These are phyloP conservation scores for Globisporangium solare DNA, from an alignment of 352 stramenopile genomes.

Conservation along the genomic window DNA sequence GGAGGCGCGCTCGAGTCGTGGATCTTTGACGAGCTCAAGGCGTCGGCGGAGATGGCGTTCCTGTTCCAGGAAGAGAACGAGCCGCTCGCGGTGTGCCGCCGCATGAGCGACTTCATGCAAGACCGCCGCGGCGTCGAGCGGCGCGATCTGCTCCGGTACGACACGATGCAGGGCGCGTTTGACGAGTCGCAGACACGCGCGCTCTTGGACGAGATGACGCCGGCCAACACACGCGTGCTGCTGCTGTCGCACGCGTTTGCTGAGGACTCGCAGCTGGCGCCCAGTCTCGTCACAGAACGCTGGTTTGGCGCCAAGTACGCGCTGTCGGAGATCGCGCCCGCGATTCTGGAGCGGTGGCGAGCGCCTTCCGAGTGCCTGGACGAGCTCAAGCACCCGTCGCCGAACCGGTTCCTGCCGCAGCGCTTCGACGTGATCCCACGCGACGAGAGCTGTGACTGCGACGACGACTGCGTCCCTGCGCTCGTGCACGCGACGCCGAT, in stretches of 20 bases:
- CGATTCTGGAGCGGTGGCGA: conserved; percentile 23
- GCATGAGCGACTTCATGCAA: conserved; percentile 60
- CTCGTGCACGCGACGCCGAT: conserved; percentile 27
- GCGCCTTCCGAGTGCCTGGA: background rate
- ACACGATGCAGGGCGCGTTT: conserved; percentile 49
- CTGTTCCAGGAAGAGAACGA: conserved; percentile 59
- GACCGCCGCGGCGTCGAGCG: conserved; percentile 29
- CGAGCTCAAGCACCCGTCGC: conserved; percentile 16
- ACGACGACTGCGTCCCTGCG: conserved; percentile 16
- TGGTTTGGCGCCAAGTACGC: conserved; percentile 68
- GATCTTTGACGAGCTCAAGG: conserved; percentile 55
- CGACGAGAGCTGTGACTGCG: background rate
- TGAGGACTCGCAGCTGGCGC: conserved; percentile 1
- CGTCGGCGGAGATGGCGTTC: conserved; percentile 45
- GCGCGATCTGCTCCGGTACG: conserved; percentile 51
- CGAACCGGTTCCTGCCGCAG: conserved; percentile 70
- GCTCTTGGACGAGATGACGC: conserved; percentile 41
- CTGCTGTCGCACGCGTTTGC: conserved; percentile 48
- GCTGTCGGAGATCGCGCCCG: conserved; percentile 24
- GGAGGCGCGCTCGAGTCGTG: conserved; percentile 24
- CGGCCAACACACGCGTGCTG: conserved; percentile 51
- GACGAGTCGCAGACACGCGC: conserved; percentile 16
- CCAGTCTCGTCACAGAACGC: conserved; percentile 21
- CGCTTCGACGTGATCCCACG: conserved; percentile 43
- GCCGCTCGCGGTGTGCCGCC: conserved; percentile 30